These are phyloP conservation scores for Nakazawaea wyomingensis DNA, from an alignment of 805 yeast genomes.

Conservation along the genomic window DNA sequence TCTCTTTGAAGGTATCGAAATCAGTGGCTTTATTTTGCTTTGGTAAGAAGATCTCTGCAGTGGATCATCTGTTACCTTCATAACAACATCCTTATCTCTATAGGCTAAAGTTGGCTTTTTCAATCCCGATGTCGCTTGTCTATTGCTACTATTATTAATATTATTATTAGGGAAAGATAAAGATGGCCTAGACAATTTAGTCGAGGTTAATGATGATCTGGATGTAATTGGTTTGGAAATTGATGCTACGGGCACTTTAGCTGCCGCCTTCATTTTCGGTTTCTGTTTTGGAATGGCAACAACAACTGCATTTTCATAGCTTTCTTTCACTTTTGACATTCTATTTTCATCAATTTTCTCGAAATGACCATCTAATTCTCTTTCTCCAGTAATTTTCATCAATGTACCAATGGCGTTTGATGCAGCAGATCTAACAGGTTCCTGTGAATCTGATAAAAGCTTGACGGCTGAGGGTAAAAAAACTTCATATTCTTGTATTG, in stretches of 20 bases:
- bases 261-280: slow-evolving; percentile 3
- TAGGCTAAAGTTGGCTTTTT: slow-evolving; percentile 9
- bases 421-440: slow-evolving; percentile 74
- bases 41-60: background rate
- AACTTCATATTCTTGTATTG: slow-evolving; percentile 45
- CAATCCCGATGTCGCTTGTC: slow-evolving; percentile 10
- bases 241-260: too few species aligned
- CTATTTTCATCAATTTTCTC: slow-evolving; percentile 76
- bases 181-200: too few species aligned
- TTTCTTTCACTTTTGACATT: slow-evolving; percentile 56
- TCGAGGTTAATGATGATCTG: too few species aligned
- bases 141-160: too few species aligned
- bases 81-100: background rate
- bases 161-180: too few species aligned
- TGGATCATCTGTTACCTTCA: background rate
- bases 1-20: slow-evolving; percentile 57
- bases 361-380: slow-evolving; percentile 53
- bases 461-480: slow-evolving; percentile 55
- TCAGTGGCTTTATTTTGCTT: background rate
- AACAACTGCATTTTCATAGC: slow-evolving; percentile 39
- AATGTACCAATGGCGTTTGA: slow-evolving; percentile 75
- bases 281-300: slow-evolving; percentile 41
- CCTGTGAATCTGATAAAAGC: slow-evolving; percentile 76
- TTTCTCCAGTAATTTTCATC: slow-evolving; percentile 77
- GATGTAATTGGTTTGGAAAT: too few species aligned